Percentiles rank a stretch among this genome's conserved stretches.
These are phyloP conservation scores for Rhodomyrtus tomentosa DNA, from an alignment of 345 rosid species.

Conservation along the genomic window DNA sequence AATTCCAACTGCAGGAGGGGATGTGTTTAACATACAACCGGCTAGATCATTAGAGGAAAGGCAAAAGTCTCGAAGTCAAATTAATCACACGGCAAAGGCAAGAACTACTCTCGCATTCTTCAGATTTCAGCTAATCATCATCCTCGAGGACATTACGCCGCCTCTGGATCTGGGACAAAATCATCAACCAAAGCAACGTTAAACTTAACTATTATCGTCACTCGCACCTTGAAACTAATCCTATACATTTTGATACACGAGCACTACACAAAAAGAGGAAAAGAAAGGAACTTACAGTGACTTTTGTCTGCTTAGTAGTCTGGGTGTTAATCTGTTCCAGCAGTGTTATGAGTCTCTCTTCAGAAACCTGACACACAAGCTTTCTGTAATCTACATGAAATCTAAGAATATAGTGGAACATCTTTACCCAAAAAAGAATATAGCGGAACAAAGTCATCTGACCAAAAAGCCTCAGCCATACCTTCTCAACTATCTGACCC, in stretches of 20 bases:
- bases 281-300: conserved; percentile 41
- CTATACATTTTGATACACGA: neutral
- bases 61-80: neutral
- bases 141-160: conserved; percentile 77
- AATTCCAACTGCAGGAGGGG: neutral
- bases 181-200: neutral
- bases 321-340: conserved; percentile 94
- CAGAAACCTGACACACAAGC: conserved; percentile 49
- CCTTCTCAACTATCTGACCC: conserved; percentile 97
- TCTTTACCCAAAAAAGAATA: too few species aligned
- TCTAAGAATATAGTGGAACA: neutral
- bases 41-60: neutral
- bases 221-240: neutral
- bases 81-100: neutral
- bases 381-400: neutral
- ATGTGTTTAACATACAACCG: neutral
- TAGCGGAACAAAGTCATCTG: neutral
- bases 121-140: conserved; percentile 44
- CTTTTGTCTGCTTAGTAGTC: conserved; percentile 84
- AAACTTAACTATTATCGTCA: neutral
- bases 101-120: neutral
- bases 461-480: conserved; percentile 2
- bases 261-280: neutral
- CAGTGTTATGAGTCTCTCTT: conserved; percentile 76
- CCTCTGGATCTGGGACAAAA: conserved; percentile 71